Conservation (phyloP, 177 flowering plant genomes). For the Vitis hybrid region DNA sequence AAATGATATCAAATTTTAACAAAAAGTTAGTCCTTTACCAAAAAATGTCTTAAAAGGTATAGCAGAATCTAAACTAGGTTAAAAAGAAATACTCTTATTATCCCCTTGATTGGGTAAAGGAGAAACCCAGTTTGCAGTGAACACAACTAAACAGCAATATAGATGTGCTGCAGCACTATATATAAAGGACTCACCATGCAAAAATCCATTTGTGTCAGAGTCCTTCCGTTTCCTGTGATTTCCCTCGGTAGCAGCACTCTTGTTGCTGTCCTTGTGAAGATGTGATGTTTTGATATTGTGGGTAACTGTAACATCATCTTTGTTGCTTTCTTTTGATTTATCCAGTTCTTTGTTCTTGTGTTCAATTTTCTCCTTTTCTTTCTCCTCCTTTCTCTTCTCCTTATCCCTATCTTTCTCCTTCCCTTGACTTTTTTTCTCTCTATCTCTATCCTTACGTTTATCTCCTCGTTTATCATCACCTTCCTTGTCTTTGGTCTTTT, state of each 20-base stretch:
- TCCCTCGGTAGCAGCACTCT: conserved; percentile 21
- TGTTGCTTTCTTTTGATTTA: conserved; percentile 25
- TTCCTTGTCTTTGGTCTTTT: conserved; percentile 33
- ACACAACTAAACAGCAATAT: neutral
- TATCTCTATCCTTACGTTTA: conserved; percentile 39
- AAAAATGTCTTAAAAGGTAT: neutral
- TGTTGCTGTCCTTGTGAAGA: conserved; percentile 25
- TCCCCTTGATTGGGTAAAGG: neutral
- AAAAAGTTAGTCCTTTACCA: neutral
- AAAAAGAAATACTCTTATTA: neutral
- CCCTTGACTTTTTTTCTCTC: conserved; percentile 32
- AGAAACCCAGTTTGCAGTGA: neutral
- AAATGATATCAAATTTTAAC: neutral
- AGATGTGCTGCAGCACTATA: neutral
- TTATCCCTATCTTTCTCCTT: conserved; percentile 39
- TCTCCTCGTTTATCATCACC: conserved; percentile 26
- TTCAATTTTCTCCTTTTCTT: conserved; percentile 31
- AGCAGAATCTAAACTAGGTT: neutral
- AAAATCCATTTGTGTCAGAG: conserved; percentile 47
- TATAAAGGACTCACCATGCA: conserved; percentile 50
- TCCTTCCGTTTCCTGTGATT: conserved; percentile 51
- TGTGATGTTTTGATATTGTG: conserved; percentile 16
- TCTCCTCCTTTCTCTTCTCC: conserved; percentile 43
- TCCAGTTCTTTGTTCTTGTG: conserved; percentile 29
- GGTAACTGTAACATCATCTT: conserved; percentile 17